These are phyloP conservation scores for Mikania micrantha DNA, from an alignment of 129 eudicot species.

Conservation along the genomic window DNA sequence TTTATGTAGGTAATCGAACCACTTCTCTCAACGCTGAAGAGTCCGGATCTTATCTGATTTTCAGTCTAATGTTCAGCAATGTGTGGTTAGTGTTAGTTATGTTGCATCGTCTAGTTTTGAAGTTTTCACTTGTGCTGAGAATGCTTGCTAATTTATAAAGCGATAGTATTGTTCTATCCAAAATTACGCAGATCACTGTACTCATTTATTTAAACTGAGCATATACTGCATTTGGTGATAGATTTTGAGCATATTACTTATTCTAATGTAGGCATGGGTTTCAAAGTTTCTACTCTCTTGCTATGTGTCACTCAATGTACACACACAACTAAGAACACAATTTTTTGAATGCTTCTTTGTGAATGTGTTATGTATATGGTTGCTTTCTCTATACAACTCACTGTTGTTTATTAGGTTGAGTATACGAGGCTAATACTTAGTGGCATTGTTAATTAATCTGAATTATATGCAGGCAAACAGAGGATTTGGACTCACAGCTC, in stretches of 20 bases:
- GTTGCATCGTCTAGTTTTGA: background rate
- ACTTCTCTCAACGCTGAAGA: slow-evolving; percentile 19
- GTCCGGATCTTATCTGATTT: slow-evolving; percentile 59
- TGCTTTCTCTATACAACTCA: background rate
- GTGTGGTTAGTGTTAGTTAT: slow-evolving; percentile 56
- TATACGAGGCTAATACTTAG: background rate
- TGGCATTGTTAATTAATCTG: background rate
- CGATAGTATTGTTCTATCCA: background rate
- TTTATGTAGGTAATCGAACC: slow-evolving; percentile 31
- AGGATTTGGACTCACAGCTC: slow-evolving; percentile 95
- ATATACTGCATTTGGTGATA: background rate
- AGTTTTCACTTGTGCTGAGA: background rate
- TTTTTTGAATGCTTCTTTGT: background rate
- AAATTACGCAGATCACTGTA: background rate
- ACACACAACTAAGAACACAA: background rate
- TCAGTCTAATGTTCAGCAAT: slow-evolving; percentile 75
- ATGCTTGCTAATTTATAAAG: background rate
- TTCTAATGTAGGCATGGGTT: background rate
- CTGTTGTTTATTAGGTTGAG: background rate
- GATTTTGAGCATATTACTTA: slow-evolving; percentile 3
- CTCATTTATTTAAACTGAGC: background rate
- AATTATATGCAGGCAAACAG: slow-evolving; percentile 71
- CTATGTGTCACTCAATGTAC: background rate
- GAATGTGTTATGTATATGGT: background rate
- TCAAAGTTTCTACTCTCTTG: background rate